These are phyloP conservation scores for Pleurotus giganteus DNA, from an alignment of 768 basidiomycete genomes.

Conservation along the genomic window DNA sequence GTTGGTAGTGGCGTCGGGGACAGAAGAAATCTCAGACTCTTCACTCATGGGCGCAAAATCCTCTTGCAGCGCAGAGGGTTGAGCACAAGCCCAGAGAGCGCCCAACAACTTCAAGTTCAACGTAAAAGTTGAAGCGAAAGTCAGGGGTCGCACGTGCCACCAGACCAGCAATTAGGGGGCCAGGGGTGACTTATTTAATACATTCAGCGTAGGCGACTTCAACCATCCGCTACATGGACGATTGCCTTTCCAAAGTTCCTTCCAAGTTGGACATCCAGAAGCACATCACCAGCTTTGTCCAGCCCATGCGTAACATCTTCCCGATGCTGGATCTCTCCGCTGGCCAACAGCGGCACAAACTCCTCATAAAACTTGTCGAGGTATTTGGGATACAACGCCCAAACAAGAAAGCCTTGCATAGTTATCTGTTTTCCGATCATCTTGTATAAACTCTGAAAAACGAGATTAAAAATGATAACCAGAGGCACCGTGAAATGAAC, in stretches of 20 bases:
- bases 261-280: conserved; percentile 30
- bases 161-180: too few relatives aligned
- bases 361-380: conserved; percentile 25
- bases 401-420: conserved; percentile 35
- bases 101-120: too few relatives aligned
- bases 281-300: conserved; percentile 25
- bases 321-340: conserved; percentile 27
- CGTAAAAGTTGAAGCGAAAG: too few relatives aligned
- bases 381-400: conserved; percentile 22
- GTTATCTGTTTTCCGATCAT: conserved; percentile 32
- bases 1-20: too few relatives aligned
- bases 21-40: too few relatives aligned
- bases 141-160: too few relatives aligned
- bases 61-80: too few relatives aligned
- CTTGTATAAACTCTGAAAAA: conserved; percentile 26
- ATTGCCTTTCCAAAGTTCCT: conserved; percentile 26
- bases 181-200: too few relatives aligned
- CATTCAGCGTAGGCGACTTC: too few relatives aligned
- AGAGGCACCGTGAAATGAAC: neutral
- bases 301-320: conserved; percentile 31
- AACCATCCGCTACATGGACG: conserved; percentile 10
- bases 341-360: conserved; percentile 26
- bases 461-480: neutral
- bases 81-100: too few relatives aligned
- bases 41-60: too few relatives aligned